Conservation (phyloP, 2,329 filamentous ascomycete species). For the Penicillium janthinellum region DNA sequence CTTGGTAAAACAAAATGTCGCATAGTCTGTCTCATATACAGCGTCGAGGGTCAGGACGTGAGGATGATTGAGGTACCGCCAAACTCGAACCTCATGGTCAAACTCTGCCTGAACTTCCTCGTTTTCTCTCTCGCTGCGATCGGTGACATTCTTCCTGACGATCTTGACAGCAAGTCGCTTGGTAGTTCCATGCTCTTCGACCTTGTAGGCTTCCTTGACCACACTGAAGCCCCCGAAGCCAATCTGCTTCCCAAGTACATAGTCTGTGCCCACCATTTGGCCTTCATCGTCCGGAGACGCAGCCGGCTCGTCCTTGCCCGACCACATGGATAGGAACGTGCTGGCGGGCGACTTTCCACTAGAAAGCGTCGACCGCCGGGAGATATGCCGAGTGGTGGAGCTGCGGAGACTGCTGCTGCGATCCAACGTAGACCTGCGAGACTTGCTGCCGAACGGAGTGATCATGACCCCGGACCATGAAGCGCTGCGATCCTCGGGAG, state of each 20-base stretch:
- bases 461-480: conserved; percentile 41
- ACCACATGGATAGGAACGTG: conserved; percentile 60
- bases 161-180: conserved; percentile 65
- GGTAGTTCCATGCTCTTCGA: conserved; percentile 58
- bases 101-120: conserved; percentile 68
- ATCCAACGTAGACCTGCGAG: conserved; percentile 38
- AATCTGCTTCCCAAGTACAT: conserved; percentile 68
- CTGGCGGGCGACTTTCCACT: conserved; percentile 61
- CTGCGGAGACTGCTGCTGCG: conserved; percentile 39
- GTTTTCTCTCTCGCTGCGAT: conserved; percentile 62
- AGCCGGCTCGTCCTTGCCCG: conserved; percentile 42
- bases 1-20: conserved; percentile 70
- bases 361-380: conserved; percentile 52
- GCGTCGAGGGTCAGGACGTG: conserved; percentile 64
- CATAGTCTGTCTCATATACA: conserved; percentile 67
- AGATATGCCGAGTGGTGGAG: conserved; percentile 35
- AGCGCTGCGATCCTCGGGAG: conserved; percentile 44
- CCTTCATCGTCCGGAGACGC: conserved; percentile 66
- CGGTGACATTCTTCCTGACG: conserved; percentile 60
- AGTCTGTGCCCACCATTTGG: conserved; percentile 66
- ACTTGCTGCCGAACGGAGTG: conserved; percentile 40
- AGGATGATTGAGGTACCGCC: conserved; percentile 65
- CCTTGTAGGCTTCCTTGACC: conserved; percentile 67
- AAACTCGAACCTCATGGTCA: conserved; percentile 68
- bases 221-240: conserved; percentile 67